Evolutionary conservation across 2,329 filamentous ascomycete genomes (phyloP).

Genomic region (Aspergillus quadrilineatus): DNA sequence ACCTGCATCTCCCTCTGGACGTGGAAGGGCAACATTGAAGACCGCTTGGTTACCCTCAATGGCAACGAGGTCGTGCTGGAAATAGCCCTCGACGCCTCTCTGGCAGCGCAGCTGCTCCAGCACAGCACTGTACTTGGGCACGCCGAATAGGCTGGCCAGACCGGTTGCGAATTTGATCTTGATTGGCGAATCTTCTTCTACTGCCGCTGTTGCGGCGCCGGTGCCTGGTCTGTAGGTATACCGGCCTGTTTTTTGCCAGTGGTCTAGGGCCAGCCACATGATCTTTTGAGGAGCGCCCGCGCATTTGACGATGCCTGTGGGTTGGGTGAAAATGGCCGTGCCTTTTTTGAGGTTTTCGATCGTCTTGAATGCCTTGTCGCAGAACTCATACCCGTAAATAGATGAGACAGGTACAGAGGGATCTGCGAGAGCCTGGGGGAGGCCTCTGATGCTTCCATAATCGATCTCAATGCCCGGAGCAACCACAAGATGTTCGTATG

Average conservation of each 20-base stretch:
- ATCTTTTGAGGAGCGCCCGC: constrained; percentile 62
- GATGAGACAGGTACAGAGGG: constrained; percentile 52
- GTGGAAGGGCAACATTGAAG: constrained; percentile 43
- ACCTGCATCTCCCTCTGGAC: constrained; percentile 25
- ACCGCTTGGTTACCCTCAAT: constrained; percentile 55
- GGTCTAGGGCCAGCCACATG: constrained; percentile 62
- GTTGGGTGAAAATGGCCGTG: constrained; percentile 60
- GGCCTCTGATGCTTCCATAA: constrained; percentile 53
- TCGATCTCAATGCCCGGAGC: constrained; percentile 58
- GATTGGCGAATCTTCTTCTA: constrained; percentile 42
- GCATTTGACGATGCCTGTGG: constrained; percentile 59
- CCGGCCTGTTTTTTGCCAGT: constrained; percentile 56
- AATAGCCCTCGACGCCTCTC: constrained; percentile 57
- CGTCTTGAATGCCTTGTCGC: constrained; percentile 53
- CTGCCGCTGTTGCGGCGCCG: not conserved
- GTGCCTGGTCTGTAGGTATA: constrained; percentile 45
- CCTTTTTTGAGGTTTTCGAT: constrained; percentile 52
- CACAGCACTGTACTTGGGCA: constrained; percentile 58
- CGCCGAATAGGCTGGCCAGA: constrained; percentile 58
- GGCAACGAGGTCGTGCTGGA: constrained; percentile 57
- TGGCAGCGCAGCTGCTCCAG: constrained; percentile 56
- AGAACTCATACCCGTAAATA: constrained; percentile 58
- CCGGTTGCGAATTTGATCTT: constrained; percentile 58
- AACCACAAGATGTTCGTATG: constrained; percentile 65
- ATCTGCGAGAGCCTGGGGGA: constrained; percentile 56